phyloP scores from a whole-genome alignment of 116 monocot genomes.

The Iris pallida region DNA sequence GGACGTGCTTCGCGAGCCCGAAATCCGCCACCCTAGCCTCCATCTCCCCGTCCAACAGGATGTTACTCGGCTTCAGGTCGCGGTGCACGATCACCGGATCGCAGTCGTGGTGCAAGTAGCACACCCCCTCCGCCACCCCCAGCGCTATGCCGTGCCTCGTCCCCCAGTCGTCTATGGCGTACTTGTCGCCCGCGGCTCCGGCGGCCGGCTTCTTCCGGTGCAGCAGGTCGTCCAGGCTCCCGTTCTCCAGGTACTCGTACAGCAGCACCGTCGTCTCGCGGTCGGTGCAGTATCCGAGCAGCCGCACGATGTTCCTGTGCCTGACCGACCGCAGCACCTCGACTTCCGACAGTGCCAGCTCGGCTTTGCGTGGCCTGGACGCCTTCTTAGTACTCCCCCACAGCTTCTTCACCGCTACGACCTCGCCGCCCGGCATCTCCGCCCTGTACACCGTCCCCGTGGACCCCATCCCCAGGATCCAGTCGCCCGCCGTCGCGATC shows the following conservation, averaged over 20 bases:
- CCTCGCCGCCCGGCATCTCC: conserved; percentile 67
- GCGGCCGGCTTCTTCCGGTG: conserved; percentile 14
- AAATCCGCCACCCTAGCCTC: conserved; percentile 84
- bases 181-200: conserved; percentile 5
- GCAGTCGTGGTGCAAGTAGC: conserved; percentile 88
- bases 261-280: conserved; percentile 60
- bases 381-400: conserved; percentile 47
- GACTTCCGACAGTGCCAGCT: conserved; percentile 44
- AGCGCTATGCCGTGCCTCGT: conserved; percentile 59
- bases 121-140: conserved; percentile 71
- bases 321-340: conserved; percentile 69
- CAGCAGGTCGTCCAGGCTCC: conserved; percentile 76
- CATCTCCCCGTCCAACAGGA: conserved; percentile 78
- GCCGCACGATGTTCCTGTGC: conserved; percentile 82
- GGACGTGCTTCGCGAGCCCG: conserved; percentile 67
- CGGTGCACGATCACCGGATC: conserved; percentile 71
- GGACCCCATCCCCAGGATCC: conserved; percentile 70
- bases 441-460: conserved; percentile 74
- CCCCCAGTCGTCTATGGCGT: conserved; percentile 38
- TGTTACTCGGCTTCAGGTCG: conserved; percentile 87
- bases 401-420: conserved; percentile 83
- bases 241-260: conserved; percentile 93
- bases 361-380: conserved; percentile 2
- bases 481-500: conserved; percentile 33
- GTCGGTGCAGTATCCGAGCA: conserved; percentile 72